phyloP scores from a whole-genome alignment of 2,329 filamentous ascomycete genomes.

The Neonectria hederae region DNA sequence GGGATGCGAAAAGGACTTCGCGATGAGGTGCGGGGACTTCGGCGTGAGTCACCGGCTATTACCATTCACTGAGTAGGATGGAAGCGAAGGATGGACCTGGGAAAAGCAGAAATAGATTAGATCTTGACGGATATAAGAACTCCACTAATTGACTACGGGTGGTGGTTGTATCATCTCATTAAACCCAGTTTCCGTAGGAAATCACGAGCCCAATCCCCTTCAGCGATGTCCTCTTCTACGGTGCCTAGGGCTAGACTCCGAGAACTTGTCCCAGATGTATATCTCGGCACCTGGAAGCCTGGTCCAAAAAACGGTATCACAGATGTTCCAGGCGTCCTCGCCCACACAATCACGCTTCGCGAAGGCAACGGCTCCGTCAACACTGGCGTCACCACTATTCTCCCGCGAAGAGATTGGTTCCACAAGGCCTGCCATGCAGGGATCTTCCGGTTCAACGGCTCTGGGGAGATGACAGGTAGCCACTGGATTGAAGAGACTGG shows the following conservation, averaged over 20 bases:
- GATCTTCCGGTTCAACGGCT: slow-evolving; percentile 70
- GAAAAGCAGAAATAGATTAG: no score
- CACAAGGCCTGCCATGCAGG: slow-evolving; percentile 56
- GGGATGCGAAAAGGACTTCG: no score
- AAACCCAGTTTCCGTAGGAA: no score
- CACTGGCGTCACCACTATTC: slow-evolving; percentile 57
- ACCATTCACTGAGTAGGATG: no score
- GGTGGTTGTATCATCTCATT: no score
- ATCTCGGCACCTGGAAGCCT: slow-evolving; percentile 52
- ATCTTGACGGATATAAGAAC: no score
- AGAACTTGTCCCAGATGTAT: slow-evolving; percentile 52
- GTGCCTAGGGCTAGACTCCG: slow-evolving; percentile 40
- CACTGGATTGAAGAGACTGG: slow-evolving; percentile 71
- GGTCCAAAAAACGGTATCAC: slow-evolving; percentile 57
- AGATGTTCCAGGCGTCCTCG: slow-evolving; percentile 55
- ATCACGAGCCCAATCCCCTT: no score
- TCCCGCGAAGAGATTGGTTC: slow-evolving; percentile 49
- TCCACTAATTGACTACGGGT: no score
- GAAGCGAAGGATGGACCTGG: no score
- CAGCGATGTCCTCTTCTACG: neutral
- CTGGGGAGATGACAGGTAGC: slow-evolving; percentile 68
- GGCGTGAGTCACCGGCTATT: no score
- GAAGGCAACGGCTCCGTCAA: slow-evolving; percentile 47
- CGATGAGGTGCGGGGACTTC: no score
- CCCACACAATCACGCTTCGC: slow-evolving; percentile 53